Evolutionary conservation across 345 rosid genomes (phyloP).

Genomic region (Hypericum androsaemum): DNA sequence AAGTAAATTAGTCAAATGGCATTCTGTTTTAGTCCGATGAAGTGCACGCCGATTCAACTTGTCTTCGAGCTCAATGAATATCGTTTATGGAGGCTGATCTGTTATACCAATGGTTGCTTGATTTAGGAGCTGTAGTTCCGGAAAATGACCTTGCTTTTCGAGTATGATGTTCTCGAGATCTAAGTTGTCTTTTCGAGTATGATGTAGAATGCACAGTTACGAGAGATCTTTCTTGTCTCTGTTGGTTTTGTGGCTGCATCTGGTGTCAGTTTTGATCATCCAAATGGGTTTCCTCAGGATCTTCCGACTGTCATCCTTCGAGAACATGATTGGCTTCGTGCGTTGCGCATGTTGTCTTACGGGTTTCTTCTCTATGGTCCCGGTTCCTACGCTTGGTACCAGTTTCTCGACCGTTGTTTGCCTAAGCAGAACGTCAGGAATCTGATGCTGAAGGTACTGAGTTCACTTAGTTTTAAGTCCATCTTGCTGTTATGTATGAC

Average conservation of each 20-base stretch:
- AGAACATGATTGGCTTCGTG: slow-evolving; percentile 78
- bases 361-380: slow-evolving; percentile 90
- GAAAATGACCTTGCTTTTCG: no score
- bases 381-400: slow-evolving; percentile 86
- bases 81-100: no score
- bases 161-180: no score
- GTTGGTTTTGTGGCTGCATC: slow-evolving; percentile 1
- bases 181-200: no score
- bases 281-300: slow-evolving; percentile 24
- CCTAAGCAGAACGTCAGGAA: slow-evolving; percentile 59
- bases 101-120: no score
- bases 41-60: no score
- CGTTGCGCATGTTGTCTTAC: slow-evolving; percentile 80
- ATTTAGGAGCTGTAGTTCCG: no score
- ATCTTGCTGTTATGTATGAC: neutral
- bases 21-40: no score
- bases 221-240: neutral
- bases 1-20: no score
- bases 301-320: slow-evolving; percentile 29
- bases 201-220: no score
- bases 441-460: slow-evolving; percentile 55
- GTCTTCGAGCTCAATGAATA: no score
- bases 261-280: slow-evolving; percentile 16
- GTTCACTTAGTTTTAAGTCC: slow-evolving; percentile 7
- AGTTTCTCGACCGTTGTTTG: slow-evolving; percentile 55